Evolutionary conservation across 73 alveolate genomes (phyloP).

Genomic region (Tetrahymena elliotti): DNA sequence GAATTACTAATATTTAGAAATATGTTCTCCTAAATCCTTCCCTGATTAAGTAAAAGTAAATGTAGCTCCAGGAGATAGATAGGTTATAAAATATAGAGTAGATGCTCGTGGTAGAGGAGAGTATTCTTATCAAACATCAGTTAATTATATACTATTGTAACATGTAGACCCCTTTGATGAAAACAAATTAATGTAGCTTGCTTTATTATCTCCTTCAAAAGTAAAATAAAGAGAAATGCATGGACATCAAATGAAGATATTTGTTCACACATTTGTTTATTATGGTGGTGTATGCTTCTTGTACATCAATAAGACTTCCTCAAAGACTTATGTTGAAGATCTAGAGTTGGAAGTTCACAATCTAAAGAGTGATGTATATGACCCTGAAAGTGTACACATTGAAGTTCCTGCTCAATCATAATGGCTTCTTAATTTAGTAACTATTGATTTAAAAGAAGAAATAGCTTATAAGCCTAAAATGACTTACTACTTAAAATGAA

Average conservation of each 20-base stretch:
- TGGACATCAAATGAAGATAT: not conserved
- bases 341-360: not conserved
- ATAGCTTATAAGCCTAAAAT: not conserved
- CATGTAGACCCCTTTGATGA: not conserved
- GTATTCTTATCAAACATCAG: not conserved
- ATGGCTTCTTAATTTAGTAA: not conserved
- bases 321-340: not conserved
- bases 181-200: not conserved
- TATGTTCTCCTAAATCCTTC: constrained; percentile 6
- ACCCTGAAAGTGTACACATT: not conserved
- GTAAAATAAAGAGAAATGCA: not conserved
- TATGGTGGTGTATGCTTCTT: not conserved
- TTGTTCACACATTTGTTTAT: not conserved
- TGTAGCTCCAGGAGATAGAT: constrained; percentile 3
- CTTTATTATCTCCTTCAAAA: not conserved
- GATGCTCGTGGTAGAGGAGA: constrained; percentile 17
- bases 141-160: not conserved
- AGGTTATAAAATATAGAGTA: constrained; percentile 24
- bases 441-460: not conserved
- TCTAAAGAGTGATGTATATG: not conserved
- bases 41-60: not conserved
- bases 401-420: not conserved
- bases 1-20: constrained; percentile 9
- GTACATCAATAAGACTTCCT: not conserved
- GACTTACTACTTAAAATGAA: not conserved